phyloP scores from a whole-genome alignment of 768 basidiomycete genomes.

The Goffeauzyma gilvescens region DNA sequence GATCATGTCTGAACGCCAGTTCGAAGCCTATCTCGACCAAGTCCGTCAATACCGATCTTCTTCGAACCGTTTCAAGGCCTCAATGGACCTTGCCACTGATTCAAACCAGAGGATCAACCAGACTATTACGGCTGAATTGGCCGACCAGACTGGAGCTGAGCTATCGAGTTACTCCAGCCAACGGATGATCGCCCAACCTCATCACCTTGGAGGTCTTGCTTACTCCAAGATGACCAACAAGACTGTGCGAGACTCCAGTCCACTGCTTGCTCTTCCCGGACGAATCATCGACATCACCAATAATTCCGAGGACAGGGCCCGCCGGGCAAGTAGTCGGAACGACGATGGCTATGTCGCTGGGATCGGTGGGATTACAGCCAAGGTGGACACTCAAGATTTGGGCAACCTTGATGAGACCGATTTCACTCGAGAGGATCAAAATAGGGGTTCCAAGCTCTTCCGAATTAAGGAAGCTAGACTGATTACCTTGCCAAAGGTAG shows the following conservation, averaged over 20 bases:
- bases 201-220: constrained; percentile 7
- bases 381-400: neutral
- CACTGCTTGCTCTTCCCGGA: neutral
- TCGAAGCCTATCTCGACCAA: constrained; percentile 17
- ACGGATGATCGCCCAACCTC: constrained; percentile 6
- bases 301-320: neutral
- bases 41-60: constrained; percentile 4
- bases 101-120: neutral
- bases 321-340: neutral
- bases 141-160: too few species aligned
- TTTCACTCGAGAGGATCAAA: too few species aligned
- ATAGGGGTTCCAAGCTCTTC: too few species aligned
- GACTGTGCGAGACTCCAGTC: neutral
- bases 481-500: too few species aligned
- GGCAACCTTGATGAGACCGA: neutral
- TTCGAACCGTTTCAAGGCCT: neutral
- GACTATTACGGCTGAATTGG: neutral
- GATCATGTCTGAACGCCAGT: constrained; percentile 15
- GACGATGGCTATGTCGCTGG: constrained; percentile 1
- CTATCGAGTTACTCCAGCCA: too few species aligned
- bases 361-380: constrained; percentile 8
- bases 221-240: constrained; percentile 3
- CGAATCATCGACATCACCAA: neutral
- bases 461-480: too few species aligned
- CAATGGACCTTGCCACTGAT: neutral